Percentiles rank a stretch among this genome's conserved stretches.
Evolutionary conservation across 78 protist species (phyloP).

Genomic region (Planoprotostelium fungivorum): DNA sequence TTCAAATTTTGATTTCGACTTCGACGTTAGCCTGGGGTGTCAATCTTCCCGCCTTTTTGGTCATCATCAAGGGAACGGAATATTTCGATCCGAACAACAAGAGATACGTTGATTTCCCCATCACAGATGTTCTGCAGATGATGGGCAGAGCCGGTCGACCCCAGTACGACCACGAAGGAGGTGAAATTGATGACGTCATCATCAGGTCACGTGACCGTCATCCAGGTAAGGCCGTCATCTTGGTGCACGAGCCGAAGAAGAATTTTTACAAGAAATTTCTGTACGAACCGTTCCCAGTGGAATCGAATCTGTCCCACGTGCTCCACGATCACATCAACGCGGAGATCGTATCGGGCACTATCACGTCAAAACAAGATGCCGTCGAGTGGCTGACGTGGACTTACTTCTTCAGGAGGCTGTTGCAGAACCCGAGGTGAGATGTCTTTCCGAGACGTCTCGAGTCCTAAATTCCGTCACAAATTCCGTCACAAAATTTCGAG

Average conservation of each 20-base stretch:
- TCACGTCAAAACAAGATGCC: constrained; percentile 85
- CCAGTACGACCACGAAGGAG: constrained; percentile 8
- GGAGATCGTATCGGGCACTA: constrained; percentile 66
- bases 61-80: constrained; percentile 75
- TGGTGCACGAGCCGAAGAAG: constrained; percentile 80
- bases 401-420: constrained; percentile 84
- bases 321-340: constrained; percentile 87
- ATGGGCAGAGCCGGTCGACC: constrained; percentile 88
- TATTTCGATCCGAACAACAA: constrained; percentile 69
- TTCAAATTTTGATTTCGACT: constrained; percentile 94
- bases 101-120: constrained; percentile 83
- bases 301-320: constrained; percentile 84
- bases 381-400: constrained; percentile 97
- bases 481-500: constrained; percentile 62
- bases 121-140: constrained; percentile 92
- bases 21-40: constrained; percentile 99
- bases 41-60: constrained; percentile 50
- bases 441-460: too few relatives aligned
- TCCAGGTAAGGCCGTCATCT: constrained; percentile 58
- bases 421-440: constrained; percentile 90
- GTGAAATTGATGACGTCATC: neutral
- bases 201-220: neutral
- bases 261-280: constrained; percentile 86
- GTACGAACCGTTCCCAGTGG: constrained; percentile 96
- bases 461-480: constrained; percentile 16